phyloP scores from a whole-genome alignment of 306 rosid species.

The Cucurbita argyrosperma region DNA sequence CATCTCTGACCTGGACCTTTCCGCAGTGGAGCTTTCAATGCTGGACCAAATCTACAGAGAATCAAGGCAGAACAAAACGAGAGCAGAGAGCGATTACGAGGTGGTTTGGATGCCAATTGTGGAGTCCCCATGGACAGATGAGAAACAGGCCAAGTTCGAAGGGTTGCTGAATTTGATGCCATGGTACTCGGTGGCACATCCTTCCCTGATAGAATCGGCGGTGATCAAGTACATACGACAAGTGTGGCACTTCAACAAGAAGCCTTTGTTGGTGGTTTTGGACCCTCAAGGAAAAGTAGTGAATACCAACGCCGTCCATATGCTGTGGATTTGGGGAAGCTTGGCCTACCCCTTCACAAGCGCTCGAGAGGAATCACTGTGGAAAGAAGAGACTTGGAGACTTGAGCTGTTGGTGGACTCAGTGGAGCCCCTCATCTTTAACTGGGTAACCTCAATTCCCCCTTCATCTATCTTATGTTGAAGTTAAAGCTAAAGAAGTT shows the following conservation, averaged over 20 bases:
- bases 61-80: constrained; percentile 19
- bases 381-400: constrained; percentile 51
- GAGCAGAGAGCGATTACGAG: constrained; percentile 26
- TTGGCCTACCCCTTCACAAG: constrained; percentile 50
- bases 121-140: constrained; percentile 6
- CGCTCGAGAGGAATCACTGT: constrained; percentile 36
- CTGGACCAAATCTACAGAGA: constrained; percentile 43
- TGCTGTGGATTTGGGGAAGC: constrained; percentile 66
- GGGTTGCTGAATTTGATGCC: constrained; percentile 18
- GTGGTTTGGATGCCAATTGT: constrained; percentile 47
- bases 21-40: constrained; percentile 30
- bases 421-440: constrained; percentile 29
- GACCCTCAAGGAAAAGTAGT: constrained; percentile 46
- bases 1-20: constrained; percentile 35
- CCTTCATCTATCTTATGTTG: no score
- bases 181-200: constrained; percentile 42
- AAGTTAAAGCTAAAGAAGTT: no score
- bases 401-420: constrained; percentile 36
- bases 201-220: constrained; percentile 30
- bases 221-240: constrained; percentile 26
- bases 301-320: constrained; percentile 48
- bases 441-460: constrained; percentile 23
- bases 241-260: constrained; percentile 41
- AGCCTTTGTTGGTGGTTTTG: constrained; percentile 41
- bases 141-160: constrained; percentile 16